Base-by-base conservation (phyloP, 345 rosid species). In the Gossypium turneri region DNA sequence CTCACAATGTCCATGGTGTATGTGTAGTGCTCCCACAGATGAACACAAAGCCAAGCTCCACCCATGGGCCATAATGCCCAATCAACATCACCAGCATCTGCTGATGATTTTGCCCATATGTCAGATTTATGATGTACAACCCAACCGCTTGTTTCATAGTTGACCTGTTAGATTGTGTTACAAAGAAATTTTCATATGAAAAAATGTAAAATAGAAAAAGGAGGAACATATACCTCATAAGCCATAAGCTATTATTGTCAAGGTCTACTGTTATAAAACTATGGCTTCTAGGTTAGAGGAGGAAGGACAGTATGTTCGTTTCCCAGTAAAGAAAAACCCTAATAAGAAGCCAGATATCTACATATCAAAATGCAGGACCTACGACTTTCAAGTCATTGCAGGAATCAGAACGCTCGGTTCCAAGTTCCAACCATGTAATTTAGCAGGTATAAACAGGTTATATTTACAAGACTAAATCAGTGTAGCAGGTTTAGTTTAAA, bases 11-110 rank as follows among this genome's bases (percentile, higher is more conserved):
- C 97, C 89, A 85, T 58, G 7, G 97, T 89, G 81, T 88, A 95
- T 27, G 79, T 72, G 77, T 91, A 95, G 76, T 95, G 97, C 84
- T 93, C 99, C 99, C 99, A 93, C 20, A 90, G 85, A 84, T 91
- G 99, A 25, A 94, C 89, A 75, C 94, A 93, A 68, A 95, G 95
- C 98, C 99, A 95, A 29, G 98, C 91, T 70, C 99, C 99, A 57
- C 99, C 99, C 98, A 95, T 95, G 22, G 96, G 98, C 99, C 99
- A 95, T 27, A 95, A 70, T 17, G 93, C 93, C 94, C 93, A 95
- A 50, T 81, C 81, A 72, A 86, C 97, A 13, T 89, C 71, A 60
- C 99, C 97, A 62, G 70, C 74, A 86, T 86, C 90, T 12, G 90
- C 88, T 24, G 99, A 95, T 74, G 98, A 83, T 83, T 90, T 95